These are phyloP conservation scores for Trypanosoma mega DNA, from an alignment of 208 protist species.

Conservation along the genomic window DNA sequence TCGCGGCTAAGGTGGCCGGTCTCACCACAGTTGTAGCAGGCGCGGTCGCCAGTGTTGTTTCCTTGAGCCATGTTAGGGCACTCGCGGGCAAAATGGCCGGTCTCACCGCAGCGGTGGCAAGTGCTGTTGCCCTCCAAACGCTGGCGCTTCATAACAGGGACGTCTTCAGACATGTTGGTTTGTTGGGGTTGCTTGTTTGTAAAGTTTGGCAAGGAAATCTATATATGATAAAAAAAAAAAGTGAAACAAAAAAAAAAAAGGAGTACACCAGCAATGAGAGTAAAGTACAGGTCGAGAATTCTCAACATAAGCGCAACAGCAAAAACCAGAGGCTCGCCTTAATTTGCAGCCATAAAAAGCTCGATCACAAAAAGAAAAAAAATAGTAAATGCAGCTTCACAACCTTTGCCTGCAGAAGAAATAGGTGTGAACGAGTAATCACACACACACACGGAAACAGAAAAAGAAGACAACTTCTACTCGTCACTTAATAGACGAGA, in stretches of 20 bases:
- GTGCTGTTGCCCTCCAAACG: conserved; percentile 24
- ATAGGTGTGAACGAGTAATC: no score
- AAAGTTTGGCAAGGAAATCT: conserved; percentile 45
- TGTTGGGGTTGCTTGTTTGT: conserved; percentile 12
- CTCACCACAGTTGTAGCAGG: conserved; percentile 88
- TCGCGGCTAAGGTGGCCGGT: conserved; percentile 81
- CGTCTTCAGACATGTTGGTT: conserved; percentile 45
- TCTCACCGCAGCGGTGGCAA: conserved; percentile 81
- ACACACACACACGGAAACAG: no score
- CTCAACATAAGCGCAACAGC: no score
- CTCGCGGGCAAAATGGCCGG: conserved; percentile 83
- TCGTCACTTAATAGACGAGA: no score
- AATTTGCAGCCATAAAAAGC: no score
- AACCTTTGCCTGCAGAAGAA: no score
- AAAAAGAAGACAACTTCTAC: no score
- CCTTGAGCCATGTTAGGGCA: conserved; percentile 65
- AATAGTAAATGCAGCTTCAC: background rate
- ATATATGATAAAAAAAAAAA: background rate
- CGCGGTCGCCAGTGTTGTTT: conserved; percentile 67
- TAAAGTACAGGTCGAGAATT: no score
- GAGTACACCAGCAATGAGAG: no score
- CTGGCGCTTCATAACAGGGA: conserved; percentile 27
- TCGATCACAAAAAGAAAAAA: conserved; percentile 5
- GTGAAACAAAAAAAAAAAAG: no score
- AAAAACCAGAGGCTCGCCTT: no score